Conservation (phyloP, 306 rosid species). For the Vigna angularis region DNA sequence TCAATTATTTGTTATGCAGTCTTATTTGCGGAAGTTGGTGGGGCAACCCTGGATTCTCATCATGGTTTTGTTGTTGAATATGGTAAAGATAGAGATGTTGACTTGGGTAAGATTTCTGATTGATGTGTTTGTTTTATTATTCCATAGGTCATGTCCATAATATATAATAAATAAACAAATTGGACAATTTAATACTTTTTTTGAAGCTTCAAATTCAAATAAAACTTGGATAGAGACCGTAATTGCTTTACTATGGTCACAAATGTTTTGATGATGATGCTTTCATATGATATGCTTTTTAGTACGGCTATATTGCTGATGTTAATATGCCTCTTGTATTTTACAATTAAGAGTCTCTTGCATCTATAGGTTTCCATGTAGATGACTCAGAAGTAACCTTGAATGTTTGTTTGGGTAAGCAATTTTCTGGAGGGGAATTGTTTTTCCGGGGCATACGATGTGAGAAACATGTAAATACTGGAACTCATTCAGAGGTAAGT, state of each 20-base stretch:
- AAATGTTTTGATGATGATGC: conserved; percentile 28
- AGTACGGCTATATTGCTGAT: conserved; percentile 8
- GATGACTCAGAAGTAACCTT: conserved; percentile 72
- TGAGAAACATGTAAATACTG: conserved; percentile 67
- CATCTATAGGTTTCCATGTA: conserved; percentile 67
- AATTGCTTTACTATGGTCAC: conserved; percentile 13
- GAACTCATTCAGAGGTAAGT: conserved; percentile 57
- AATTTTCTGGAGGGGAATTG: conserved; percentile 70
- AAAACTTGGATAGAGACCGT: conserved; percentile 17
- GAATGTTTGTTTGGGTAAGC: conserved; percentile 68
- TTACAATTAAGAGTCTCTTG: conserved; percentile 41
- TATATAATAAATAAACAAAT: conserved; percentile 20
- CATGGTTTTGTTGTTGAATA: conserved; percentile 68
- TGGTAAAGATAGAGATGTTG: conserved; percentile 66
- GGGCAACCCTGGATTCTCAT: conserved; percentile 65
- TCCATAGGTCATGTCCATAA: conserved; percentile 9
- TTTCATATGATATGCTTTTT: conserved; percentile 8
- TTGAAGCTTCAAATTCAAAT: conserved; percentile 37
- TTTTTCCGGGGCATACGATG: conserved; percentile 65
- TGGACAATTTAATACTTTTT: conserved; percentile 30
- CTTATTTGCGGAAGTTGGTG: conserved; percentile 62
- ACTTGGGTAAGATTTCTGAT: conserved; percentile 56
- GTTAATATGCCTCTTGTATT: conserved; percentile 27
- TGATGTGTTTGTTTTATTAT: conserved; percentile 34
- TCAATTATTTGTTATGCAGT: conserved; percentile 51